phyloP scores from a whole-genome alignment of 805 yeast species.

The Yamadazyma paraphyllophila region DNA sequence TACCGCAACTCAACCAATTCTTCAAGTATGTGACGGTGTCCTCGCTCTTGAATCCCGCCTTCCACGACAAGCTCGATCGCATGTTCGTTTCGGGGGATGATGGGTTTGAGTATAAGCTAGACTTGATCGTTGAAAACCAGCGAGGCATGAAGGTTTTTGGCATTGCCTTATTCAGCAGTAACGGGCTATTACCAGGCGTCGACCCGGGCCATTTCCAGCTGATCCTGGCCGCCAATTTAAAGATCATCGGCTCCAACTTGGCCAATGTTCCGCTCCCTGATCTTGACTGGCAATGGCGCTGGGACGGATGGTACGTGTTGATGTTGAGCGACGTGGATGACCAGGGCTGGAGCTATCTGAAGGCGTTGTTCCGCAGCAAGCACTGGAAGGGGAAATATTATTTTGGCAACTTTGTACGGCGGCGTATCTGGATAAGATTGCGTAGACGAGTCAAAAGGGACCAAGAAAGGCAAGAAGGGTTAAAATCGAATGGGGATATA shows the following conservation, averaged over 20 bases:
- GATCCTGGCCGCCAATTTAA: constrained; percentile 38
- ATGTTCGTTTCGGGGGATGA: constrained; percentile 1
- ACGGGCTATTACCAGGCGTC: constrained; percentile 45
- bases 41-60: constrained; percentile 4
- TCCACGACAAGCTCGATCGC: constrained; percentile 6
- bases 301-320: constrained; percentile 72
- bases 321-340: constrained; percentile 75
- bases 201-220: constrained; percentile 53
- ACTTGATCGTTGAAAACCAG: constrained; percentile 52
- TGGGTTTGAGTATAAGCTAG: constrained; percentile 22
- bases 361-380: constrained; percentile 45
- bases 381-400: constrained; percentile 65
- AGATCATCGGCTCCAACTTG: constrained; percentile 25
- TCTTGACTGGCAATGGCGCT: constrained; percentile 61
- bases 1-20: constrained; percentile 14
- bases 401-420: constrained; percentile 61
- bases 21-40: constrained; percentile 4
- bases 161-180: constrained; percentile 46
- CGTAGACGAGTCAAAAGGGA: neutral
- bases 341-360: constrained; percentile 79
- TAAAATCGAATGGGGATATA: neutral
- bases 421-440: constrained; percentile 61
- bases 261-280: constrained; percentile 52
- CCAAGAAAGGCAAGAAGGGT: neutral
- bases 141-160: constrained; percentile 54